phyloP scores from a whole-genome alignment of 352 stramenopile genomes.

The Globisporangium canariense region DNA sequence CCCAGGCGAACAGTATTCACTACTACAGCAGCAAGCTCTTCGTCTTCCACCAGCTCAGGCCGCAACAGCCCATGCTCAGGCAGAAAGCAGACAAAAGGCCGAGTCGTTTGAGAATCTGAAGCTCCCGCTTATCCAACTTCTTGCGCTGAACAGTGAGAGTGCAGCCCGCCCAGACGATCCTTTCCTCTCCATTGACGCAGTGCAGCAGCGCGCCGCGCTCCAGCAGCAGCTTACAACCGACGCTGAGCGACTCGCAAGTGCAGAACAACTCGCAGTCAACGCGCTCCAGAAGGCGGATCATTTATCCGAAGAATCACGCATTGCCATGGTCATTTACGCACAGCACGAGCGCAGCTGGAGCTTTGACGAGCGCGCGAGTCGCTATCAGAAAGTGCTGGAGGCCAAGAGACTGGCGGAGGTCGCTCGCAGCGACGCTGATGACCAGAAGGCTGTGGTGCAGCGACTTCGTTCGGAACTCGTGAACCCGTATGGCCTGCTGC shows the following conservation, averaged over 20 bases:
- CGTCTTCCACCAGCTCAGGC: not conserved
- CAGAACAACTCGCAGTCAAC: constrained; percentile 28
- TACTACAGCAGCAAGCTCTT: not conserved
- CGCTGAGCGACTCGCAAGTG: constrained; percentile 20
- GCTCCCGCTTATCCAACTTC: constrained; percentile 33
- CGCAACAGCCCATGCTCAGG: not conserved
- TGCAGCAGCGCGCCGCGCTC: constrained; percentile 27
- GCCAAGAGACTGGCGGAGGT: constrained; percentile 47
- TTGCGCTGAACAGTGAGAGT: constrained; percentile 16
- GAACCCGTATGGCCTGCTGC: constrained; percentile 41
- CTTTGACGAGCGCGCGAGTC: constrained; percentile 56
- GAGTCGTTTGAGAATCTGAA: constrained; percentile 20
- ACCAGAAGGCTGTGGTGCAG: constrained; percentile 25
- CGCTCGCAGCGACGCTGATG: constrained; percentile 37
- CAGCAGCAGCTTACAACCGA: constrained; percentile 34
- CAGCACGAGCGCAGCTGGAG: constrained; percentile 56
- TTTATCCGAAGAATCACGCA: constrained; percentile 56
- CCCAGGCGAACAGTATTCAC: not conserved
- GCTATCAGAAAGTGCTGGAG: constrained; percentile 54
- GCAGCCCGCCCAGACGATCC: constrained; percentile 22
- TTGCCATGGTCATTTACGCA: constrained; percentile 51
- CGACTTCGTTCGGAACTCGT: constrained; percentile 29
- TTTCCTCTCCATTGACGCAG: constrained; percentile 32
- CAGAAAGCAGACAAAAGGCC: not conserved
- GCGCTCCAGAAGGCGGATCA: constrained; percentile 40